A percentile compares a stretch with the other conserved stretches of the same genome.
Conservation (phyloP, 495 filamentous ascomycete species). For the Trichoderma erinaceum region DNA sequence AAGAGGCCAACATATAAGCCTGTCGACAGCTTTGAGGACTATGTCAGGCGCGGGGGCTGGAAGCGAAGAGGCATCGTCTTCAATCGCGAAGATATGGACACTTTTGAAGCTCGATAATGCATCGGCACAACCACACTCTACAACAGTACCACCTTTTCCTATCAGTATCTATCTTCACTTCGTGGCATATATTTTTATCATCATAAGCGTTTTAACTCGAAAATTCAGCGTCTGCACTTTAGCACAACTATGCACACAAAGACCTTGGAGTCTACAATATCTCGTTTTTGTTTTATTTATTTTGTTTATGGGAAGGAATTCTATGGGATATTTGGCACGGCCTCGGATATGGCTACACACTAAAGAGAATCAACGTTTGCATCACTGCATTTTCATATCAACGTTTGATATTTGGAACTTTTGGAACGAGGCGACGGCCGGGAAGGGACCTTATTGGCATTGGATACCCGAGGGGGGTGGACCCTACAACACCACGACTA, state of each 20-base stretch:
- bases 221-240: not conserved
- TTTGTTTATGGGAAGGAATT: not conserved
- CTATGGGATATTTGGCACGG: not conserved
- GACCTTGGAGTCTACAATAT: not conserved
- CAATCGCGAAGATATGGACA: constrained; percentile 22
- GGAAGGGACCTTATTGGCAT: not conserved
- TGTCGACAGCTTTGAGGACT: constrained; percentile 31
- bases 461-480: constrained; percentile 9
- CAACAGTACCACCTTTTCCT: not conserved
- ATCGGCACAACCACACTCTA: not conserved
- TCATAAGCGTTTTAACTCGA: not conserved
- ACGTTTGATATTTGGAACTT: constrained; percentile 1
- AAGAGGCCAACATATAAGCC: constrained; percentile 14
- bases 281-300: not conserved
- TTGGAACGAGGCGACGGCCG: not conserved
- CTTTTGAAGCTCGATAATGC: not conserved
- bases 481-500: not conserved
- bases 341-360: not conserved
- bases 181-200: constrained; percentile 8
- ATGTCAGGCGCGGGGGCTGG: constrained; percentile 42
- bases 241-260: not conserved
- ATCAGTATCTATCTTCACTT: not conserved
- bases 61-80: constrained; percentile 46
- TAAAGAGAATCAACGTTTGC: not conserved
- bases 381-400: constrained; percentile 4